Percentiles rank a stretch among this genome's conserved stretches.
phyloP scores from a whole-genome alignment of 805 yeast species.

The Clavispora carvajalis region DNA sequence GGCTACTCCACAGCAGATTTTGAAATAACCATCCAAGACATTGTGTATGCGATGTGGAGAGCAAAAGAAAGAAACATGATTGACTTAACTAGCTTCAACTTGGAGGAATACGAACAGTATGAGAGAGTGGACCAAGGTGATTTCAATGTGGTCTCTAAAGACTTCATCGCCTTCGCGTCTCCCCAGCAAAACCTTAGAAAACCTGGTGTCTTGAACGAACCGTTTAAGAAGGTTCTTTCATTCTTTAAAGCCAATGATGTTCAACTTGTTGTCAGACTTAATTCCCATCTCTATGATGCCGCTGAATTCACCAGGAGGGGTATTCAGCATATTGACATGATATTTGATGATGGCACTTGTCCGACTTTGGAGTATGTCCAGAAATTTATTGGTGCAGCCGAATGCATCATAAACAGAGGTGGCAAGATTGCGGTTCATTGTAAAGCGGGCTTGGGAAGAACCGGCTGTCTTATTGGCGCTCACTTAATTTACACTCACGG shows the following conservation, averaged over 20 bases:
- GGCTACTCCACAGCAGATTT: conserved; percentile 96
- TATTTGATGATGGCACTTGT: conserved; percentile 97
- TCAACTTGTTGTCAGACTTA: conserved; percentile 83
- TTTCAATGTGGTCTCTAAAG: conserved; percentile 84
- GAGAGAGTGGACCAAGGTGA: conserved; percentile 98
- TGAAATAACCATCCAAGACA: conserved; percentile 87
- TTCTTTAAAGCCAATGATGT: conserved; percentile 72
- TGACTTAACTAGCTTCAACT: conserved; percentile 78
- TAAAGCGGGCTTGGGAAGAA: conserved; percentile 96
- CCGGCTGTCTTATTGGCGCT: conserved; percentile 97
- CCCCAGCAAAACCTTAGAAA: conserved; percentile 62
- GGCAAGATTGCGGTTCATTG: conserved; percentile 99
- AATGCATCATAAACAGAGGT: conserved; percentile 75
- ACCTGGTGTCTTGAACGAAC: conserved; percentile 57
- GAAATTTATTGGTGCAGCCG: conserved; percentile 92
- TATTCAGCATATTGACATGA: conserved; percentile 89
- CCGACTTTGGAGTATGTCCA: conserved; percentile 92
- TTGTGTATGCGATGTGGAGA: conserved; percentile 95
- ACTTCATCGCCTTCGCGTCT: conserved; percentile 96
- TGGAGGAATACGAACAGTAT: conserved; percentile 91
- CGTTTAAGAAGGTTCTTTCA: conserved; percentile 74
- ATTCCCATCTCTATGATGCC: conserved; percentile 86
- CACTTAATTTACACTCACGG: conserved; percentile 94
- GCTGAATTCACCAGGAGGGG: conserved; percentile 76
- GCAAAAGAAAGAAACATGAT: conserved; percentile 90